These are phyloP conservation scores for Xerocomus spinulosus DNA, from an alignment of 768 basidiomycete species.

Conservation along the genomic window DNA sequence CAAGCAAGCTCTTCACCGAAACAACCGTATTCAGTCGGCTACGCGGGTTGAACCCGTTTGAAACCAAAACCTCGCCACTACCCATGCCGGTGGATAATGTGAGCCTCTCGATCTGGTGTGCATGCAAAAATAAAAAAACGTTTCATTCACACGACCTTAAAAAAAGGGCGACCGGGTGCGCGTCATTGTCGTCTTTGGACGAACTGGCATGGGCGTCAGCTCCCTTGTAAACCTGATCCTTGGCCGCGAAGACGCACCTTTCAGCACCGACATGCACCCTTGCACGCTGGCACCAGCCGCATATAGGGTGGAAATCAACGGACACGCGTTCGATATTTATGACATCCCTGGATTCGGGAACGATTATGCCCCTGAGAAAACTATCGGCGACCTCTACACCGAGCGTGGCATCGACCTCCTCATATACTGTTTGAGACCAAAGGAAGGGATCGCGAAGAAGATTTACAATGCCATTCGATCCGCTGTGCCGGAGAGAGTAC, in stretches of 20 bases:
- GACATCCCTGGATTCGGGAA: slow-evolving; percentile 28
- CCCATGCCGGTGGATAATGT: slow-evolving; percentile 31
- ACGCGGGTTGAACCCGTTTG: slow-evolving; percentile 25
- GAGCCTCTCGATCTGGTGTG: slow-evolving; percentile 1
- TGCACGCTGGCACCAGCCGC: slow-evolving; percentile 21
- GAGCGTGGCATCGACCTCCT: slow-evolving; percentile 31
- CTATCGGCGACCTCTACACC: slow-evolving; percentile 26
- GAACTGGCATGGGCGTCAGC: slow-evolving; percentile 31
- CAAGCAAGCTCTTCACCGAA: slow-evolving; percentile 20
- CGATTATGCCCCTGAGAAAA: slow-evolving; percentile 20
- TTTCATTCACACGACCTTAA: background rate
- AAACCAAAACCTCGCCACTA: slow-evolving; percentile 16
- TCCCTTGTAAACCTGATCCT: slow-evolving; percentile 31
- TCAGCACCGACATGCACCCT: slow-evolving; percentile 30
- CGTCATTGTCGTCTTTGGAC: slow-evolving; percentile 31
- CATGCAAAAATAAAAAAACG: background rate
- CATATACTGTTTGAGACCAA: slow-evolving; percentile 27
- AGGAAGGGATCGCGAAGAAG: slow-evolving; percentile 27
- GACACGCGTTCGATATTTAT: slow-evolving; percentile 29
- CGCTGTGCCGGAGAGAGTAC: slow-evolving; percentile 31
- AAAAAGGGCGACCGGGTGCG: slow-evolving; percentile 28
- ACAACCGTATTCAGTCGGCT: slow-evolving; percentile 21
- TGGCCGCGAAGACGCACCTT: slow-evolving; percentile 31
- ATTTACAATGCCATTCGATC: slow-evolving; percentile 24
- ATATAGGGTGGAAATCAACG: slow-evolving; percentile 29